phyloP scores from a whole-genome alignment of 805 yeast genomes.

The Monosporozyma aerobia region DNA sequence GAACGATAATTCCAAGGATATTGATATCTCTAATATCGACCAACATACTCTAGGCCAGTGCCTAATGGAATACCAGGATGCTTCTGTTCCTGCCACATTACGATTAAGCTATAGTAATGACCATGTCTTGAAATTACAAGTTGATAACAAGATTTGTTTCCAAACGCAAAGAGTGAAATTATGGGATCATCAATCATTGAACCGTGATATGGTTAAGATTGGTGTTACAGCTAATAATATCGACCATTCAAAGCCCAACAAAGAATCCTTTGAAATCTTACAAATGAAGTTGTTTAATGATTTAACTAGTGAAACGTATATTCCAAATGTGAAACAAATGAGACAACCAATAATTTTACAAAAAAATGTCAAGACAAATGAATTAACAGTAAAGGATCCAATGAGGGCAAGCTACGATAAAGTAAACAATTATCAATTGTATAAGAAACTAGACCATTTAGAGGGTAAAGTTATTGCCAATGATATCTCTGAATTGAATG shows the following conservation, averaged over 20 bases:
- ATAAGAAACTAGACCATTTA: conserved; percentile 24
- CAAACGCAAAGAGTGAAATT: conserved; percentile 48
- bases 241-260: conserved; percentile 16
- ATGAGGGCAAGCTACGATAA: conserved; percentile 20
- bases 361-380: conserved; percentile 31
- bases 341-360: conserved; percentile 38
- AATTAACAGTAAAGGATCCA: conserved; percentile 25
- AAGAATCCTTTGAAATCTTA: conserved; percentile 59
- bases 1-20: conserved; percentile 45
- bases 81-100: conserved; percentile 62
- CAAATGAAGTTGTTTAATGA: conserved; percentile 46
- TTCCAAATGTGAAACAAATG: conserved; percentile 44
- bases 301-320: conserved; percentile 44
- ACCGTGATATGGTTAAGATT: conserved; percentile 31
- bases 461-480: conserved; percentile 30
- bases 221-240: conserved; percentile 47
- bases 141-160: conserved; percentile 64
- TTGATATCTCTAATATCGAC: conserved; percentile 20
- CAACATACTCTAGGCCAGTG: conserved; percentile 44
- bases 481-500: conserved; percentile 23
- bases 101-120: conserved; percentile 45
- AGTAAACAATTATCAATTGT: conserved; percentile 19
- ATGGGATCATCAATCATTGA: conserved; percentile 19
- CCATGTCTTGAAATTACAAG: conserved; percentile 50
- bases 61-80: conserved; percentile 50